A percentile compares a stretch with the other conserved stretches of the same genome.
Conservation (phyloP, 257 asterid species). For the Leonotis leonurus region DNA sequence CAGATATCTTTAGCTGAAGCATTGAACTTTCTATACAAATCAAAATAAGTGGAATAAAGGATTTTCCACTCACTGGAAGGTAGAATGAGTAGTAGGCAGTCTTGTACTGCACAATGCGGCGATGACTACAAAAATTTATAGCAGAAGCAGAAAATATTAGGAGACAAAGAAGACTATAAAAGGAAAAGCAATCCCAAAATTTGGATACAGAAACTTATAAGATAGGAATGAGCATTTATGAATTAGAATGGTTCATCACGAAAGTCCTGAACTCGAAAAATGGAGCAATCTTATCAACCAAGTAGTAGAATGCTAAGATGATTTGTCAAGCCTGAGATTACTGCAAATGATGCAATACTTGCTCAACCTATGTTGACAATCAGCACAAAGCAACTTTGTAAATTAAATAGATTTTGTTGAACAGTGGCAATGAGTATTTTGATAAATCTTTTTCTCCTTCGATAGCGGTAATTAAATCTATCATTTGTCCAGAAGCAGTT, state of each 20-base stretch:
- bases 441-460: slow-evolving; percentile 91
- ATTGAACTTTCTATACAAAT: not conserved
- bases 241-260: not conserved
- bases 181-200: not conserved
- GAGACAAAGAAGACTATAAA: not conserved
- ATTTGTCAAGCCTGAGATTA: not conserved
- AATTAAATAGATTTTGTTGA: not conserved
- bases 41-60: not conserved
- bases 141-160: not conserved
- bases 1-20: slow-evolving; percentile 1
- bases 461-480: slow-evolving; percentile 79
- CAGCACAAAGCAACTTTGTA: not conserved
- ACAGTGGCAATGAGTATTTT: slow-evolving; percentile 80
- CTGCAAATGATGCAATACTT: not conserved
- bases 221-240: not conserved
- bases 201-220: not conserved
- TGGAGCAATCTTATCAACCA: not conserved
- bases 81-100: slow-evolving; percentile 95
- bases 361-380: not conserved
- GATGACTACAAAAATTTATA: slow-evolving; percentile 74
- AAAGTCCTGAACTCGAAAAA: not conserved
- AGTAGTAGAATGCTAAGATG: not conserved
- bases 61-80: slow-evolving; percentile 64
- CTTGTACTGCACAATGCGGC: slow-evolving; percentile 85
- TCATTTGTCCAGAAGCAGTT: slow-evolving; percentile 96